Evolutionary conservation across 2,329 filamentous ascomycete genomes (phyloP), one percentile per base, ranked within the genome.

Genomic region (Penicillium thymicola): DNA sequence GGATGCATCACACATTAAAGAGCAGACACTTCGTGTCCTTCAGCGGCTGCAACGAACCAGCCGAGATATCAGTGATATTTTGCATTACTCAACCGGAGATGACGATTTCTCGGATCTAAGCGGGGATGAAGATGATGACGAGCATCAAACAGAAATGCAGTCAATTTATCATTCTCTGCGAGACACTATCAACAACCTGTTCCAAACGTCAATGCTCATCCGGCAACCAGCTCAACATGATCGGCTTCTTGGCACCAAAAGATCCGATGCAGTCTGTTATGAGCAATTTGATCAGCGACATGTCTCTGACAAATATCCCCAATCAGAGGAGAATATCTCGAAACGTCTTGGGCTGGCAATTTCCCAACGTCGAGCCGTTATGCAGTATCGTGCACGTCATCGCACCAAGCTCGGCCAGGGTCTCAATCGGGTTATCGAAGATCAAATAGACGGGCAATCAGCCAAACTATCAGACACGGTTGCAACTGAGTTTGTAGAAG

Each of bases 341-440:
- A 42, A 27, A 25, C 40, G 40, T n/a, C 40, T 42, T 42, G 50
- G 62, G 54, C 38, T 16, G 28, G 28, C 53, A 57, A 32, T 59
- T 65, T 45, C 75, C 1, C 59, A 62, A 11, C 65, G 71, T 4
- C 67, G 72, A 5, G 70, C 73, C 5, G 73, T 74, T 38, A 67
- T 79, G 21, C 70, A 68, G 18, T 77, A 76, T 37, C 66, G 73
- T 7, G 65, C 75, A 54, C 60, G 69, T 10, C 74, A 78, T 54
- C 70, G 69, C 38, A 37, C 55, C 0, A 77, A 73, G 37, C 46
- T 76, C 0, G 61, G 61, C 0, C 47, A 60, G 4, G 71, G 67
- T 0, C 55, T 73, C 0, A 11, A 40, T 9, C 48, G 49, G 7
- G 21, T 27, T 16, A 42, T 42, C 16, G 21, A 16, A 6, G 16